Evolutionary conservation across 352 stramenopile genomes (phyloP).

Genomic region (Aphanomyces stellatus): DNA sequence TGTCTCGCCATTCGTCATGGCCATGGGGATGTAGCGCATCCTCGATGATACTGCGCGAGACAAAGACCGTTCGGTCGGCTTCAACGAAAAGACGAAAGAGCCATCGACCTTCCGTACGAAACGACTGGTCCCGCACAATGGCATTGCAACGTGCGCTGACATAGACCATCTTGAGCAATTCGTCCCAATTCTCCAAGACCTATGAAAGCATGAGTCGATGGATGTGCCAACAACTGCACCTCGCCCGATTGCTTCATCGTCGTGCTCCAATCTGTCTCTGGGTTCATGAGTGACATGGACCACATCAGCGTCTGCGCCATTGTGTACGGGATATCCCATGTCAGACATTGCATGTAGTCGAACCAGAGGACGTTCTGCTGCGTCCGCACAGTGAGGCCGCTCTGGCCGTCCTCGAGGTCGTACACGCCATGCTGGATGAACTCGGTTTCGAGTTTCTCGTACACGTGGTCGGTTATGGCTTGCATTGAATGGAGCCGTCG

Average conservation of each 20-base stretch:
- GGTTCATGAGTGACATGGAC: too few species aligned
- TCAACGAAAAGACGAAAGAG: background rate
- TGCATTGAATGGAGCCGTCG: background rate
- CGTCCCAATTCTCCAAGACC: too few species aligned
- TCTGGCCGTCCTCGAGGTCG: slow-evolving; percentile 10
- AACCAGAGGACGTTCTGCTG: slow-evolving; percentile 17
- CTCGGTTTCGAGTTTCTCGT: slow-evolving; percentile 10
- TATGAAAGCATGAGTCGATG: too few species aligned
- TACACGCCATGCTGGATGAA: slow-evolving; percentile 17
- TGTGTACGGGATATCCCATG: background rate
- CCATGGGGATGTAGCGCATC: background rate
- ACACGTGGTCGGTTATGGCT: slow-evolving; percentile 3
- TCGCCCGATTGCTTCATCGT: too few species aligned
- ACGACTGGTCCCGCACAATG: background rate
- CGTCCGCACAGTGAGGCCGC: background rate
- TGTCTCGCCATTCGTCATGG: background rate
- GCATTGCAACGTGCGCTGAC: background rate
- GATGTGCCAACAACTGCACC: too few species aligned
- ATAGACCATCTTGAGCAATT: background rate
- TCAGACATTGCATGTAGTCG: slow-evolving; percentile 9
- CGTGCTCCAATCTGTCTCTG: too few species aligned
- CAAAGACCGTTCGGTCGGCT: background rate
- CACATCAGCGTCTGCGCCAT: background rate
- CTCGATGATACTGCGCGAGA: background rate
- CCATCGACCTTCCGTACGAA: background rate